Evolutionary conservation across 352 stramenopile species (phyloP), one percentile per base, ranked within the genome.

Genomic region (Lagenidium sp.): DNA sequence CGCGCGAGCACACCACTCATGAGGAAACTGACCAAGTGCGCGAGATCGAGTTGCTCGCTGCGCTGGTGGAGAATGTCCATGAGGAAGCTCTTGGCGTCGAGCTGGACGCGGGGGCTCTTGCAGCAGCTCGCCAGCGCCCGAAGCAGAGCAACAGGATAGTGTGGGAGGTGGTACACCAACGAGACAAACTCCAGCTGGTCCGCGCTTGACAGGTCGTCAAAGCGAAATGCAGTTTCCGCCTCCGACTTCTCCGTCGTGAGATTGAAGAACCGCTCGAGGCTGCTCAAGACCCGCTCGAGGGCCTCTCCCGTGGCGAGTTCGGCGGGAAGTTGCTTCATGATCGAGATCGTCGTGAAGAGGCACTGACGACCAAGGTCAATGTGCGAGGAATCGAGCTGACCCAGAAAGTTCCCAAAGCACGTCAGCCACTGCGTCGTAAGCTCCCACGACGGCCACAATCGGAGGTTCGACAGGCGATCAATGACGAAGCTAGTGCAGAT

Each of bases 61-160:
- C 76, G 69, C 45, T 85, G 72, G 49, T 82, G 70, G 2, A 92
- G 30, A 55, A 92, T 85, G 36, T 92, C 80, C 32, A 92, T 69
- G 16, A 89, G 50, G 36, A 88, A 92, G 24, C 63, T 87, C 59
- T 92, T 92, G n/a, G 73, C 76, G 28, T 88, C 60, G 20, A 65
- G 47, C 38, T 71, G 49, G 8, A 92, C 71, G 15, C 55, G 41
- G 13, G 53, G 16, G 42, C 69, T 86, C 47, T 92, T 89, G 55
- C 80, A 88, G 53, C 76, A 89, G 24, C 67, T 79, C 18, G 80
- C 62, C 20, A 92, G 57, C 4, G 69, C 74, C 36, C 75, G 74
- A n/a, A 92, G 41, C 23, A 92, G 47, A 8, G 48, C 54, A 15
- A 87, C 65, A 4, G 80, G 74, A 44, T 87, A 88, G 20, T 39